phyloP scores from a whole-genome alignment of 768 basidiomycete species.

The Russula abietina region DNA sequence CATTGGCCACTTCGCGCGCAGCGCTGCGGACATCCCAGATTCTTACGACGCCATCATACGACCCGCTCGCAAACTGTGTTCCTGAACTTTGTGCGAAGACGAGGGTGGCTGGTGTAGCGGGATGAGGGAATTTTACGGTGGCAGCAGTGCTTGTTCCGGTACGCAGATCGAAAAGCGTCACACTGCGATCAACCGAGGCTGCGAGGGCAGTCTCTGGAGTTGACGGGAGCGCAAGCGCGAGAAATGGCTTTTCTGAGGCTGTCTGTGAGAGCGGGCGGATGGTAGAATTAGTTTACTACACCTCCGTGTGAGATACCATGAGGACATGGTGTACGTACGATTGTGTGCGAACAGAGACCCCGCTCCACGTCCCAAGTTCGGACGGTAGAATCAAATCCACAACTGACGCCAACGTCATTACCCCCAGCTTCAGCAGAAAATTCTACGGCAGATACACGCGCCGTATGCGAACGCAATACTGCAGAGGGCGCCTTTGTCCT shows the following conservation, averaged over 20 bases:
- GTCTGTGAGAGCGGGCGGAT: slow-evolving; percentile 36
- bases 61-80: slow-evolving; percentile 62
- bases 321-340: slow-evolving; percentile 41
- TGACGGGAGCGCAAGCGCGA: slow-evolving; percentile 47
- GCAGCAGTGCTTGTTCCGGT: slow-evolving; percentile 33
- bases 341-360: slow-evolving; percentile 63
- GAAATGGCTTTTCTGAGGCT: slow-evolving; percentile 68
- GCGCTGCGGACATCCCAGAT: slow-evolving; percentile 75
- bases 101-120: slow-evolving; percentile 65
- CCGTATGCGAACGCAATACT: slow-evolving; percentile 81
- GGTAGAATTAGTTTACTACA: not conserved
- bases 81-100: slow-evolving; percentile 27
- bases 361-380: slow-evolving; percentile 81
- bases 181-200: slow-evolving; percentile 68
- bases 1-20: slow-evolving; percentile 56
- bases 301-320: too few species aligned
- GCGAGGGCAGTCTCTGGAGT: slow-evolving; percentile 46
- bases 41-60: slow-evolving; percentile 71
- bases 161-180: slow-evolving; percentile 66
- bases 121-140: slow-evolving; percentile 47
- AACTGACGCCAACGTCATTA: slow-evolving; percentile 60
- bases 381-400: slow-evolving; percentile 87
- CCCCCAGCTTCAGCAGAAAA: slow-evolving; percentile 40
- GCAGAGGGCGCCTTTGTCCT: slow-evolving; percentile 56
- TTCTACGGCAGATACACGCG: slow-evolving; percentile 65